phyloP scores from a whole-genome alignment of 805 yeast genomes.

The Scheffersomyces amazonensis region DNA sequence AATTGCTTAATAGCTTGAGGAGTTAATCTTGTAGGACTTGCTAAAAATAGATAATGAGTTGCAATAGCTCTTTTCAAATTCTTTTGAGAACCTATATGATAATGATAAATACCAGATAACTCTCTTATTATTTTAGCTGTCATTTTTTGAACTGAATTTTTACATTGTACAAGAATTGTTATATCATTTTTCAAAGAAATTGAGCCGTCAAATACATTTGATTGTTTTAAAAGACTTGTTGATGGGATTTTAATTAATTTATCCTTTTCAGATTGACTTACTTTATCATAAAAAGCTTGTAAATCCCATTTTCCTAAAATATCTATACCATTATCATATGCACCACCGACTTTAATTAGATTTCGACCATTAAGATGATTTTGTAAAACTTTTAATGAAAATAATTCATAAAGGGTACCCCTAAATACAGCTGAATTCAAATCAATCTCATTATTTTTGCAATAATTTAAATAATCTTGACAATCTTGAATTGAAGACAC shows the following conservation, averaged over 20 bases:
- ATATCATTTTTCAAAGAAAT: constrained; percentile 28
- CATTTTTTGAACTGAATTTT: constrained; percentile 43
- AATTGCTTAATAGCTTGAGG: constrained; percentile 44
- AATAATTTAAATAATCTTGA: constrained; percentile 27
- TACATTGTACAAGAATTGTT: constrained; percentile 53
- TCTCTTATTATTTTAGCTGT: constrained; percentile 51
- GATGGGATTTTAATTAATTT: background rate
- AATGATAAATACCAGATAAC: constrained; percentile 48
- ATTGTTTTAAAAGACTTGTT: constrained; percentile 9
- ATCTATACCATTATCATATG: constrained; percentile 58
- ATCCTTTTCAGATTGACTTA: background rate
- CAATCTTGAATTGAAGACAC: constrained; percentile 16
- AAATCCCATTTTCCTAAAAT: constrained; percentile 52
- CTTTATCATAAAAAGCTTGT: constrained; percentile 14
- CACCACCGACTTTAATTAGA: constrained; percentile 49
- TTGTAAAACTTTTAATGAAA: constrained; percentile 38
- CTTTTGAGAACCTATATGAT: constrained; percentile 19
- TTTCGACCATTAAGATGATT: constrained; percentile 32
- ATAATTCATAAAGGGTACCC: constrained; percentile 56
- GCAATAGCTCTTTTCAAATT: constrained; percentile 11
- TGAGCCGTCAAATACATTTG: constrained; percentile 12
- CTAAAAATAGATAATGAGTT: constrained; percentile 38
- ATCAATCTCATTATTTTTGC: constrained; percentile 17
- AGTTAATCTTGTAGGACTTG: constrained; percentile 46
- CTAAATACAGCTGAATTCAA: constrained; percentile 42